Conservation (phyloP, 192 early-diverging fungal genomes). For the Umbelopsis sp. region DNA sequence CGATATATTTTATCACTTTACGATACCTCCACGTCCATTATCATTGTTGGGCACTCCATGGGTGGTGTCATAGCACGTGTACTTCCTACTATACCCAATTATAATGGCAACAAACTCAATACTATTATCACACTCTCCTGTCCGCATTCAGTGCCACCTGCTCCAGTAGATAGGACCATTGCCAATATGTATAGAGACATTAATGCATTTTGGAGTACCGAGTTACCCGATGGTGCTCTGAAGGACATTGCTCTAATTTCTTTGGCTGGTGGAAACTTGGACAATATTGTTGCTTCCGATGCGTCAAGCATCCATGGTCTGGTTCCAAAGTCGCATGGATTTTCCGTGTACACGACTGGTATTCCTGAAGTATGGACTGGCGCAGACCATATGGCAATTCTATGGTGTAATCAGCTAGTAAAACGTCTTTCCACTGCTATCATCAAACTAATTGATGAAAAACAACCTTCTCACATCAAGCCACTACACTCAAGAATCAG, state of each 20-base stretch:
- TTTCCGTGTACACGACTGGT: slow-evolving; percentile 75
- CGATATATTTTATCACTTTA: slow-evolving; percentile 71
- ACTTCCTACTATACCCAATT: slow-evolving; percentile 55
- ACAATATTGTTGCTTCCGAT: slow-evolving; percentile 83
- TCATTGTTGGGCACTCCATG: slow-evolving; percentile 80
- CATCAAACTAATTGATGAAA: background rate
- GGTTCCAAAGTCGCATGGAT: slow-evolving; percentile 65
- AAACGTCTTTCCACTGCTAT: slow-evolving; percentile 16
- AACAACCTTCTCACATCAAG: background rate
- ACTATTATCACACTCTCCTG: slow-evolving; percentile 73
- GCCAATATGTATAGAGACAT: slow-evolving; percentile 66
- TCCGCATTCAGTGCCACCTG: slow-evolving; percentile 68
- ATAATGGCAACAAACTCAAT: slow-evolving; percentile 50
- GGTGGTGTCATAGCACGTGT: slow-evolving; percentile 75
- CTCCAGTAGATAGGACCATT: slow-evolving; percentile 57
- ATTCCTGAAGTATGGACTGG: slow-evolving; percentile 89
- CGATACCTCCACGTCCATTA: slow-evolving; percentile 61
- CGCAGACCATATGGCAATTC: slow-evolving; percentile 81
- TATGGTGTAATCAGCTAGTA: slow-evolving; percentile 93
- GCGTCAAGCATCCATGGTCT: slow-evolving; percentile 66
- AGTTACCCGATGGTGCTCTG: slow-evolving; percentile 30
- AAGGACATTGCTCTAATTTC: slow-evolving; percentile 76
- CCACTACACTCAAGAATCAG: background rate
- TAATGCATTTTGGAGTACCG: slow-evolving; percentile 69
- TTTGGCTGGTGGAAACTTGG: slow-evolving; percentile 87